Percentiles rank a stretch among this genome's conserved stretches.
phyloP scores from a whole-genome alignment of 148 eudicot genomes.

The Amaranthus hypochondriacus region DNA sequence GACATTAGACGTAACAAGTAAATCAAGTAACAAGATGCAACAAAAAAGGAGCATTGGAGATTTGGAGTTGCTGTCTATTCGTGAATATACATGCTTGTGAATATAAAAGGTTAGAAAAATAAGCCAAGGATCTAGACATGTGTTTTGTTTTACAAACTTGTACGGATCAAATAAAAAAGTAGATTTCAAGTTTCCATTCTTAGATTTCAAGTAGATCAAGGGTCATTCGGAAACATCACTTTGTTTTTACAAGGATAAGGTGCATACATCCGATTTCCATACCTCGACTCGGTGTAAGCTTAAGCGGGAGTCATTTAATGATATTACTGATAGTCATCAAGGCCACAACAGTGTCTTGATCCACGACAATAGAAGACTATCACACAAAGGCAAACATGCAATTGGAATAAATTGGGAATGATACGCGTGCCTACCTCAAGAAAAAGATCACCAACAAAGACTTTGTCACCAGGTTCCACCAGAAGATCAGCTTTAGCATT shows the following conservation, averaged over 20 bases:
- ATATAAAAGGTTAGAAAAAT: not conserved
- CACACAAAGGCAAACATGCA: not conserved
- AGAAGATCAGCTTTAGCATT: conserved; percentile 75
- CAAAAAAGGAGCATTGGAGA: not conserved
- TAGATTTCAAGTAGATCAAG: no score
- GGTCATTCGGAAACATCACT: no score
- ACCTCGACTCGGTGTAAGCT: no score
- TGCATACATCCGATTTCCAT: no score
- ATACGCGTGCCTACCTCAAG: conserved; percentile 57
- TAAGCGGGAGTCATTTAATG: no score
- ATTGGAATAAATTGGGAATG: not conserved
- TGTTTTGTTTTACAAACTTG: no score
- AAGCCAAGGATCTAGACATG: not conserved
- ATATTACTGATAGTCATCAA: not conserved
- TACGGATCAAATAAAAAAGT: no score
- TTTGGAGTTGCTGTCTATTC: not conserved
- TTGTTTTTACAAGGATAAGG: no score
- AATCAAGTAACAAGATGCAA: not conserved
- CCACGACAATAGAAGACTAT: not conserved
- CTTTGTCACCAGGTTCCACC: conserved; percentile 74
- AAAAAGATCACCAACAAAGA: conserved; percentile 62
- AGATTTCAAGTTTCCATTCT: no score
- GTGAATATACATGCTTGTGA: not conserved
- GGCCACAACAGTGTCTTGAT: not conserved
- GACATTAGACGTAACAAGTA: not conserved